Conservation (phyloP, 306 rosid genomes). For the Prunus persica region DNA sequence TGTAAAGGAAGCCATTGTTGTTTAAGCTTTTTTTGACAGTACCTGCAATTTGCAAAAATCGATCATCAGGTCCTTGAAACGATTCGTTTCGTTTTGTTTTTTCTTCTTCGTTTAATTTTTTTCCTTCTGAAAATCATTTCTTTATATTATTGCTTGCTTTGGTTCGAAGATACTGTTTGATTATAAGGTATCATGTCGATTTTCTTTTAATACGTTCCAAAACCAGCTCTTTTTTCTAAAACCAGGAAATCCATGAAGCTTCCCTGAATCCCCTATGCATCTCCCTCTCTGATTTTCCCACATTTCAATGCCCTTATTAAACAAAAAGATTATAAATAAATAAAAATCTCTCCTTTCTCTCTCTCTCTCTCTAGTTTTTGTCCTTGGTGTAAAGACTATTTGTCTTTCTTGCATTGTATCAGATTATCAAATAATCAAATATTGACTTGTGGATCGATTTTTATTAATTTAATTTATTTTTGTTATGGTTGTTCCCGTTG, state of each 20-base stretch:
- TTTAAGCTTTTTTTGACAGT: constrained; percentile 7
- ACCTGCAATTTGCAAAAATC: neutral
- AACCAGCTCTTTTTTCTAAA: constrained; percentile 9
- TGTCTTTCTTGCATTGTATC: constrained; percentile 9
- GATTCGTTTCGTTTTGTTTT: neutral
- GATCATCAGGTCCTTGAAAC: constrained; percentile 1
- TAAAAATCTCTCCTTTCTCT: neutral
- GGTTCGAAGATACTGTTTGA: constrained; percentile 23
- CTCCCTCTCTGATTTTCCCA: constrained; percentile 10
- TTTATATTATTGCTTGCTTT: constrained; percentile 10
- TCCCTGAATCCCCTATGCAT: constrained; percentile 21
- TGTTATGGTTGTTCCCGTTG: neutral
- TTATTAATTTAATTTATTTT: neutral
- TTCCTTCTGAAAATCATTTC: neutral
- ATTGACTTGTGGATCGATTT: constrained; percentile 21
- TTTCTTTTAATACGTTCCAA: neutral
- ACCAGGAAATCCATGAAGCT: constrained; percentile 7
- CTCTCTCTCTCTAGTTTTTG: neutral
- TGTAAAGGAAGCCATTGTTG: constrained; percentile 29
- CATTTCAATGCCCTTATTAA: constrained; percentile 22
- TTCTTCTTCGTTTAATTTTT: neutral
- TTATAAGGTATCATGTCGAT: constrained; percentile 22
- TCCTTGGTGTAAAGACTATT: constrained; percentile 4
- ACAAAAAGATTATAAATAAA: neutral
- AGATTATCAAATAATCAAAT: neutral